Percentiles rank a stretch among this genome's conserved stretches.
Evolutionary conservation across 2,329 filamentous ascomycete genomes (phyloP).

Genomic region (Colletotrichum truncatum): DNA sequence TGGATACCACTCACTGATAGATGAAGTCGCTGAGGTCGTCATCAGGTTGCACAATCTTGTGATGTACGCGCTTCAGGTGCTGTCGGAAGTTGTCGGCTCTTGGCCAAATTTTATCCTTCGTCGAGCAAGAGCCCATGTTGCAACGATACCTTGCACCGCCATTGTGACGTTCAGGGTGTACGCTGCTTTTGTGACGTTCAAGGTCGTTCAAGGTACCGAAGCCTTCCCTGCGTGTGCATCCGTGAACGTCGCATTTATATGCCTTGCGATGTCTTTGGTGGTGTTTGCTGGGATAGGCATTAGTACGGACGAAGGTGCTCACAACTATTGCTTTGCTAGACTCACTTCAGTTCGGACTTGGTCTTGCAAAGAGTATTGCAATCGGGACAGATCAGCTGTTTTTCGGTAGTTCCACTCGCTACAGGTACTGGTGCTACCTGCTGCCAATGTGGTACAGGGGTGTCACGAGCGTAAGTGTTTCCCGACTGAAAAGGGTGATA

Average conservation of each 20-base stretch:
- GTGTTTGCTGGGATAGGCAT: conserved; percentile 71
- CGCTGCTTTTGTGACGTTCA: conserved; percentile 78
- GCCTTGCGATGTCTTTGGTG: conserved; percentile 74
- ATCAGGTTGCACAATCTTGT: conserved; percentile 43
- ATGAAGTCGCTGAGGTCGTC: conserved; percentile 48
- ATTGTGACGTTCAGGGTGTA: conserved; percentile 64
- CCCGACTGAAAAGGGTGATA: conserved; percentile 30
- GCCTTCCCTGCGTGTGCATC: conserved; percentile 69
- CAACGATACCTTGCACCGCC: conserved; percentile 68
- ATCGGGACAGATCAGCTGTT: conserved; percentile 42
- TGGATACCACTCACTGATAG: conserved; percentile 41
- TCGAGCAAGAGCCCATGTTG: conserved; percentile 62
- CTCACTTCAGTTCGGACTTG: conserved; percentile 65
- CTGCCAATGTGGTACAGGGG: not conserved
- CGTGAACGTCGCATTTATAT: conserved; percentile 65
- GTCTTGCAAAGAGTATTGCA: conserved; percentile 58
- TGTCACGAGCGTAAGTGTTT: not conserved
- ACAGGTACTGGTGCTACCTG: not conserved
- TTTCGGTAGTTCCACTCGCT: conserved; percentile 26
- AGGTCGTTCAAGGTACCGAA: conserved; percentile 87
- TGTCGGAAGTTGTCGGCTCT: conserved; percentile 87
- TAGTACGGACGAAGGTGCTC: conserved; percentile 24
- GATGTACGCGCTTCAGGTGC: conserved; percentile 78
- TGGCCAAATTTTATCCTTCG: conserved; percentile 77
- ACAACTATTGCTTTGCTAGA: not conserved